Evolutionary conservation across 192 early-diverging fungal species (phyloP).

Genomic region (Phlyctochytrium arcticum): DNA sequence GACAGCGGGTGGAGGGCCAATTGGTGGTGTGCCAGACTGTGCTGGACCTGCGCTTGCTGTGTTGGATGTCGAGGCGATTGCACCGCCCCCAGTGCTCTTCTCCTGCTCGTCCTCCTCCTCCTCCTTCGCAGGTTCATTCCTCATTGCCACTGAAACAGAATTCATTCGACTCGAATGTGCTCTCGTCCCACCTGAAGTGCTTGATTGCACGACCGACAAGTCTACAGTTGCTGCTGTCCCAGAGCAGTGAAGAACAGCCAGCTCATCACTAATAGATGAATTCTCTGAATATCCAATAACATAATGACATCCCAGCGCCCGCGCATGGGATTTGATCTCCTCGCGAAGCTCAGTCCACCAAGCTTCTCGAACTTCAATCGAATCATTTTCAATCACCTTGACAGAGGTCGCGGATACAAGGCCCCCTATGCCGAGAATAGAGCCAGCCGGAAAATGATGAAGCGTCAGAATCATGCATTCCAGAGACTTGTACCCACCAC

Average conservation of each 20-base stretch:
- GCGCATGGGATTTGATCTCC: conserved; percentile 73
- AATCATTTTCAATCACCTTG: conserved; percentile 54
- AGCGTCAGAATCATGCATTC: conserved; percentile 49
- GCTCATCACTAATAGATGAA: conserved; percentile 60
- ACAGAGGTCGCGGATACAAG: conserved; percentile 60
- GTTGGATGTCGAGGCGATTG: no score
- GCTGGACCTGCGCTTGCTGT: no score
- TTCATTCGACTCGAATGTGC: background rate
- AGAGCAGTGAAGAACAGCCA: conserved; percentile 59
- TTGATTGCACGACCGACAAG: conserved; percentile 17
- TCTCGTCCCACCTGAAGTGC: background rate
- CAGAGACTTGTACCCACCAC: conserved; percentile 19
- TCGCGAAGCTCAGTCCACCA: conserved; percentile 76
- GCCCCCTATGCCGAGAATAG: conserved; percentile 52
- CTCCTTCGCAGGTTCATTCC: no score
- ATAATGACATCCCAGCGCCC: conserved; percentile 61
- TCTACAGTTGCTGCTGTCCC: conserved; percentile 74
- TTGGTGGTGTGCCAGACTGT: no score
- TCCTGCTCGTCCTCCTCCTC: background rate
- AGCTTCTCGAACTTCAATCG: conserved; percentile 46
- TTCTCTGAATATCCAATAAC: conserved; percentile 72
- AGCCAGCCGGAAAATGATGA: conserved; percentile 44
- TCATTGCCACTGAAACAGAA: background rate
- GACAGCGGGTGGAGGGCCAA: no score
- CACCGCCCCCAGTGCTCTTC: background rate